Percentiles rank a stretch among this genome's conserved stretches.
These are phyloP conservation scores for Chaetomium sp. DNA, from an alignment of 2,329 filamentous ascomycete species.

Conservation along the genomic window DNA sequence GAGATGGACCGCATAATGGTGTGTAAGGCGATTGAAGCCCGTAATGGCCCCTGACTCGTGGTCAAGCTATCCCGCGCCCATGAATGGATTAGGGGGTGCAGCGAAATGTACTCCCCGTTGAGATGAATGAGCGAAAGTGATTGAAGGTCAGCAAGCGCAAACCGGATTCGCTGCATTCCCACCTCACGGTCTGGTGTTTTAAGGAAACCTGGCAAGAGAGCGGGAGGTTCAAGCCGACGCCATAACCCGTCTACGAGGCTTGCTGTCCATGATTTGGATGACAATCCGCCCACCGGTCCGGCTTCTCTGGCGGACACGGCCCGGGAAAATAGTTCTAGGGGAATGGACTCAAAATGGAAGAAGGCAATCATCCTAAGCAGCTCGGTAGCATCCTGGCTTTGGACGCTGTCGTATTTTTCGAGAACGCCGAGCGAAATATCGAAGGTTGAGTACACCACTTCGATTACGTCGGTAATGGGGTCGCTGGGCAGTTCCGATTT, in stretches of 20 bases:
- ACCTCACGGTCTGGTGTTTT: background rate
- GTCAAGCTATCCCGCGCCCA: background rate
- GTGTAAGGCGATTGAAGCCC: background rate
- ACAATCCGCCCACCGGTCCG: background rate
- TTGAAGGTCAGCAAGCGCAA: background rate
- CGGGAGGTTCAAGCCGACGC: conserved; percentile 1
- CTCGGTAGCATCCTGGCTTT: conserved; percentile 7
- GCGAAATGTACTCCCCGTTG: background rate
- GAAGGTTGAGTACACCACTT: conserved; percentile 13
- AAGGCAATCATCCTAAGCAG: conserved; percentile 12
- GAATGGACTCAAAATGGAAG: conserved; percentile 12
- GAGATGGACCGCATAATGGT: background rate
- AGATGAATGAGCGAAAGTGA: background rate
- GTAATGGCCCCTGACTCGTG: background rate
- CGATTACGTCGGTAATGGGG: background rate
- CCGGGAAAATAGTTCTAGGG: conserved; percentile 8
- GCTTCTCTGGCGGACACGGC: background rate
- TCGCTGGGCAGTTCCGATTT: background rate
- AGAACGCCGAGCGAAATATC: conserved; percentile 9
- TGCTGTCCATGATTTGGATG: background rate
- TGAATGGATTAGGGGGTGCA: background rate
- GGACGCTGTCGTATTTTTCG: background rate
- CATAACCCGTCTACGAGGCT: background rate
- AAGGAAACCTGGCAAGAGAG: conserved; percentile 7
- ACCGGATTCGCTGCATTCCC: conserved; percentile 5